phyloP scores from a whole-genome alignment of 2,329 filamentous ascomycete species.

The Trichoderma afroharzianum region DNA sequence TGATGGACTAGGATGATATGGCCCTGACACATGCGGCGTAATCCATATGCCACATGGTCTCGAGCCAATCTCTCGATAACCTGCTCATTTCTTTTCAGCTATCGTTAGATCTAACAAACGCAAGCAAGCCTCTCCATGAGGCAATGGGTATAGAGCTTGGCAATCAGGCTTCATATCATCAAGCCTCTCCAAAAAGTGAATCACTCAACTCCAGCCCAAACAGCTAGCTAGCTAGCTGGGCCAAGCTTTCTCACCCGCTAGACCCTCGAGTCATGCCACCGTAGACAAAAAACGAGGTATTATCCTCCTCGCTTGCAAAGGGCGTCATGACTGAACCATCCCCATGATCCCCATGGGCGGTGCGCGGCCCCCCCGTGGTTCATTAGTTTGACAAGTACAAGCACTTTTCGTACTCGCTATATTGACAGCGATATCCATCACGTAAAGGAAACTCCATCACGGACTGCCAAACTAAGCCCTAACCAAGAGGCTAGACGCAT shows the following conservation, averaged over 20 bases:
- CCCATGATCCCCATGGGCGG: not conserved
- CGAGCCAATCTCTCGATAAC: not conserved
- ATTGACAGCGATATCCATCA: constrained; percentile 2
- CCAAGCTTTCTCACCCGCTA: not conserved
- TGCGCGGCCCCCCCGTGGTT: not conserved
- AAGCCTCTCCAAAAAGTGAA: not conserved
- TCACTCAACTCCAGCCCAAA: not conserved
- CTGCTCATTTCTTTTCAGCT: not conserved
- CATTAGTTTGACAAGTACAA: not conserved
- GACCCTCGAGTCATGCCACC: not conserved
- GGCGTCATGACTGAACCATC: not conserved
- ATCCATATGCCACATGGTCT: not conserved
- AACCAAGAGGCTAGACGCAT: not conserved
- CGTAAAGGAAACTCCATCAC: constrained; percentile 7
- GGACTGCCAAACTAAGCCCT: not conserved
- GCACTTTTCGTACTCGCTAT: not conserved
- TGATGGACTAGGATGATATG: not conserved
- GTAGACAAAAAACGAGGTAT: not conserved
- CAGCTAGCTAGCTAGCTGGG: not conserved
- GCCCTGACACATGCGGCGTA: not conserved
- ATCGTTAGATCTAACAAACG: not conserved
- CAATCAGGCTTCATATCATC: not conserved
- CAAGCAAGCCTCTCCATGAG: constrained; percentile 10
- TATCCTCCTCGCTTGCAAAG: not conserved
- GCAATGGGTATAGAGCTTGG: not conserved